These are phyloP conservation scores for Penicillium sp. DNA, from an alignment of 2,329 filamentous ascomycete species.

Conservation along the genomic window DNA sequence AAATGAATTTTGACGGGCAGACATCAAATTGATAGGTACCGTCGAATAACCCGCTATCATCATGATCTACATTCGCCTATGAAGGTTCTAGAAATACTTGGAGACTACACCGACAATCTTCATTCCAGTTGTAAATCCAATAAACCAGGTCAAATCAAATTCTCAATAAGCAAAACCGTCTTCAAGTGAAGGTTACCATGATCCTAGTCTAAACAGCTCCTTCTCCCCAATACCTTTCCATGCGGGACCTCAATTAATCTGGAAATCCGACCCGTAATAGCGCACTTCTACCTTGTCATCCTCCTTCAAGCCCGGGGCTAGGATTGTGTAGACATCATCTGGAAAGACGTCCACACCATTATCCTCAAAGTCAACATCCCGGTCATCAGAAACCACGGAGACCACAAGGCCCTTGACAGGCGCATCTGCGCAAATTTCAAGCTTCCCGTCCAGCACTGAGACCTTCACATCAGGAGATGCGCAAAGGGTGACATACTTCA, in stretches of 20 bases:
- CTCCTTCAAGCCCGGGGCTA: neutral
- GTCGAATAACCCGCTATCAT: neutral
- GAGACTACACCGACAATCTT: too few species aligned
- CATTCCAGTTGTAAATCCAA: neutral
- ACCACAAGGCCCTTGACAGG: neutral
- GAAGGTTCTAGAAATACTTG: too few species aligned
- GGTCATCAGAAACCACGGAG: neutral
- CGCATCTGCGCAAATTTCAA: neutral
- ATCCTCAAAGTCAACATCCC: neutral
- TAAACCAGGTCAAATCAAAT: neutral
- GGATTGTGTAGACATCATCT: neutral
- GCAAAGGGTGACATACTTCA: neutral
- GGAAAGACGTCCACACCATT: neutral
- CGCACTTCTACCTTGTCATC: neutral
- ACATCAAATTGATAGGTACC: neutral
- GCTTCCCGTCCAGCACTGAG: neutral
- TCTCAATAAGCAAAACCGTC: neutral
- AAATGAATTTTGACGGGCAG: too few species aligned
- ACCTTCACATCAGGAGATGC: neutral
- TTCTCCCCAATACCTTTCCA: neutral
- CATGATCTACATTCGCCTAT: neutral
- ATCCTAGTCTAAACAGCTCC: neutral
- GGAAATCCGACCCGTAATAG: neutral
- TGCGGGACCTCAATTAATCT: neutral
- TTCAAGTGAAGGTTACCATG: too few species aligned